Conservation (phyloP, 2,329 filamentous ascomycete genomes). For the Colletotrichum nymphaeae region DNA sequence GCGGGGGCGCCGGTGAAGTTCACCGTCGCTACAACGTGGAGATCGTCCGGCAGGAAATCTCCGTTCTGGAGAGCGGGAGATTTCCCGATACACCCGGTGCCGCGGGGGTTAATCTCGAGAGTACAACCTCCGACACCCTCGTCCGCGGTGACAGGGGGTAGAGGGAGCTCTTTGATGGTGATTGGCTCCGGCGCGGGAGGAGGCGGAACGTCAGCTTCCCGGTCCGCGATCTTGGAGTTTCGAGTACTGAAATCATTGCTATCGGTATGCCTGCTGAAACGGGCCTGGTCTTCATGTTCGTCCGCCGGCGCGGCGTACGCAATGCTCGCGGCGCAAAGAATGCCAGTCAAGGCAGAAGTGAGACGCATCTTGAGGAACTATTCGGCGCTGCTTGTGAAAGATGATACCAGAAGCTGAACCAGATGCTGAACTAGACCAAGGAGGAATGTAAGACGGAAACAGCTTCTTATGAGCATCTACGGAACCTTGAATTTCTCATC, state of each 20-base stretch:
- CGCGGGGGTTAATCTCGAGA: slow-evolving; percentile 44
- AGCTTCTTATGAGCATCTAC: no score
- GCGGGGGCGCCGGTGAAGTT: slow-evolving; percentile 55
- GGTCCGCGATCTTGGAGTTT: no score
- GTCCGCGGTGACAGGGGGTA: slow-evolving; percentile 48
- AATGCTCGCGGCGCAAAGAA: not conserved
- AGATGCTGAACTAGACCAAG: no score
- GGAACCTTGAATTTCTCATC: not conserved
- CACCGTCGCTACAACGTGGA: slow-evolving; percentile 52
- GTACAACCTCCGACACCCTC: slow-evolving; percentile 46
- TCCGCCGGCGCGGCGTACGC: not conserved
- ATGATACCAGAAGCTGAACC: not conserved
- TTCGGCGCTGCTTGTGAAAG: not conserved
- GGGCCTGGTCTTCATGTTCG: not conserved
- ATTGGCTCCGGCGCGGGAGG: slow-evolving; percentile 48
- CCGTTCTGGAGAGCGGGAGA: slow-evolving; percentile 21
- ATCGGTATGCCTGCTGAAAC: not conserved
- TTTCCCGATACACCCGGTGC: slow-evolving; percentile 51
- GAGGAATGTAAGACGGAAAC: not conserved
- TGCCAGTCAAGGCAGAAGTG: not conserved
- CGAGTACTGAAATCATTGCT: not conserved
- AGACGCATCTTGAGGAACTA: not conserved
- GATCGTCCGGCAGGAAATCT: slow-evolving; percentile 54
- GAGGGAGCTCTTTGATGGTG: slow-evolving; percentile 46
- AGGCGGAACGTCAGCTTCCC: slow-evolving; percentile 29